Conservation (phyloP, 192 early-diverging fungal genomes). For the Dissophora ornata region DNA sequence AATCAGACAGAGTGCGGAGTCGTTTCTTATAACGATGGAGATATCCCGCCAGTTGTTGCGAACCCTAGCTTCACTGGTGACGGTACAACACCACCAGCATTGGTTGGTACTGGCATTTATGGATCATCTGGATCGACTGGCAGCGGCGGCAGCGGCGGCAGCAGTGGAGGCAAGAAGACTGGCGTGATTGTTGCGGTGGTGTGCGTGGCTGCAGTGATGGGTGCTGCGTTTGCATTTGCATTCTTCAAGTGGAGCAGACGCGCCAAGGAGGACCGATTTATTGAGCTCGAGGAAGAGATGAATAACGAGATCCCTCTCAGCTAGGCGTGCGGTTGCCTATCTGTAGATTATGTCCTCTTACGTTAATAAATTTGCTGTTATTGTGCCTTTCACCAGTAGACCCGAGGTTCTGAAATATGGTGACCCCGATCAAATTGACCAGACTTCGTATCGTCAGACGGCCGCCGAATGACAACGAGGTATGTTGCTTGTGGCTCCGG, state of each 20-base stretch:
- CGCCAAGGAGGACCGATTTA: slow-evolving; percentile 51
- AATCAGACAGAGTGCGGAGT: neutral
- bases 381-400: too few species aligned
- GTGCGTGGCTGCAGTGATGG: slow-evolving; percentile 20
- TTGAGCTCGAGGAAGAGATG: slow-evolving; percentile 54
- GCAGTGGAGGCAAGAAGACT: slow-evolving; percentile 7
- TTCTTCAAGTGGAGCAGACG: slow-evolving; percentile 54
- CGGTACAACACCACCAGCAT: slow-evolving; percentile 1
- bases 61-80: neutral
- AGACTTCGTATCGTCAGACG: too few species aligned
- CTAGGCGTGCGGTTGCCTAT: slow-evolving; percentile 1
- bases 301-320: slow-evolving; percentile 50
- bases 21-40: neutral
- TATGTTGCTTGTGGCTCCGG: too few species aligned
- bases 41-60: neutral
- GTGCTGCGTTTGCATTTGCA: slow-evolving; percentile 41
- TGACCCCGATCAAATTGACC: too few species aligned
- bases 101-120: slow-evolving; percentile 5
- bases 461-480: too few species aligned
- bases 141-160: neutral
- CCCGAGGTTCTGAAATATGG: too few species aligned
- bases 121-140: neutral
- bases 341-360: too few species aligned
- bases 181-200: slow-evolving; percentile 34
- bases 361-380: too few species aligned